Conservation (phyloP, 768 basidiomycete genomes). For the Lentinula lateritia region DNA sequence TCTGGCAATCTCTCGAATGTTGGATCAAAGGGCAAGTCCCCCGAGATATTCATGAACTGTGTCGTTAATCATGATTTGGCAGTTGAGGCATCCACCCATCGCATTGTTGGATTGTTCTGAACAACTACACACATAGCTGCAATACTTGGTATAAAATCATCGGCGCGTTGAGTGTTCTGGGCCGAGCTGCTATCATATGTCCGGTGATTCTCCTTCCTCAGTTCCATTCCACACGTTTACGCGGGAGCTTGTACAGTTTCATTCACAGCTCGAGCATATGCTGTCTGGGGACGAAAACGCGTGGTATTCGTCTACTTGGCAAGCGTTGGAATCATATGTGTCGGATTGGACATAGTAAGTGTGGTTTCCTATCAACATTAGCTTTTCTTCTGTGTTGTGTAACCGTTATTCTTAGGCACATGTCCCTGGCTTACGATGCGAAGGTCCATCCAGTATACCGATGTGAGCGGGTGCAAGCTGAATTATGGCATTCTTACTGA, state of each 20-base stretch:
- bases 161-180: conserved; percentile 8
- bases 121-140: conserved; percentile 5
- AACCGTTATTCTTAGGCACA: conserved; percentile 12
- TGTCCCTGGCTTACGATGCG: conserved; percentile 17
- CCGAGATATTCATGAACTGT: background rate
- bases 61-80: background rate
- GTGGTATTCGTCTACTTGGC: conserved; percentile 18
- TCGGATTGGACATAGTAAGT: conserved; percentile 20
- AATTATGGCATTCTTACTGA: background rate
- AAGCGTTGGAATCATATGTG: conserved; percentile 15
- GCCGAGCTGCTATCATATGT: conserved; percentile 16
- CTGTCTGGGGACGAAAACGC: conserved; percentile 17
- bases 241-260: conserved; percentile 8
- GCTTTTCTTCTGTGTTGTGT: background rate
- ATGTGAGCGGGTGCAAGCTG: conserved; percentile 8
- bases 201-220: background rate
- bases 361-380: background rate
- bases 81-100: background rate
- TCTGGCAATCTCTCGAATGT: conserved; percentile 13
- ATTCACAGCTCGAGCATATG: conserved; percentile 18
- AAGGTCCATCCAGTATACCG: conserved; percentile 16
- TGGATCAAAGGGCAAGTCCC: conserved; percentile 11
- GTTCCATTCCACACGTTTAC: background rate
- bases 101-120: background rate
- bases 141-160: conserved; percentile 10